Evolutionary conservation across 1,284 basidiomycete species (phyloP), one percentile per base, ranked within the genome.

Genomic region (Malassezia globosa): DNA sequence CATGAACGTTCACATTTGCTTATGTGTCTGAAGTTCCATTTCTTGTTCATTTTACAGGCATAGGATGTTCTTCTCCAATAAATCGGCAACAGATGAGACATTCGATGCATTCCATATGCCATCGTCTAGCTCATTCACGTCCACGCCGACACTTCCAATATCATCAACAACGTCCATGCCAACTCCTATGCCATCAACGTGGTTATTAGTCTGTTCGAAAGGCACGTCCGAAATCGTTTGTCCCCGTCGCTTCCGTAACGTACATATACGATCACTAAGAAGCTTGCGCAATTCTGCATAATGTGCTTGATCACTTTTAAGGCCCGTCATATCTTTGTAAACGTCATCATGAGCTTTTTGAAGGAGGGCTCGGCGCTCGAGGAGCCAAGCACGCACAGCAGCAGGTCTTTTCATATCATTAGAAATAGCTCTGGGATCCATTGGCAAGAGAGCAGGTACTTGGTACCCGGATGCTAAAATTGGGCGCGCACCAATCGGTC

Each of bases 341-440:
- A 51, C 26, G 14, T 42, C 31, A 11, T 40, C 49, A 11, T 45
- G 49, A 21, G 19, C 26, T 13, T 41, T 33, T 4, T 46, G 43
- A 4, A 51, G 49, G 23, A 42, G 38, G 14, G 43, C 44, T 10
- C 49, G 49, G 22, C 49, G 37, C 38, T 46, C 43, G 4, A 51
- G 29, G 16, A 51, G 43, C 44, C 43, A 46, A 1, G 43, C 31
- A 27, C 42, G 49, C 36, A 51, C 18, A 16, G 37, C 19, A 10
- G 34, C 48, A 11, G 37, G 23, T 8, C 25, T 14, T 2, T 7
- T 8, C 14, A 11, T 4, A 18, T 25, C 21, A 10, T 21, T 21
- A 4, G 44, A 13, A 6, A 46, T 14, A 6, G 21, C n/a, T 14
- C 37, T 25, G 11, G 45, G 45, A 7, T 33, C 38, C 38, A 48